Evolutionary conservation across 2,329 filamentous ascomycete genomes (phyloP).

Genomic region (Aureobasidium sp.): DNA sequence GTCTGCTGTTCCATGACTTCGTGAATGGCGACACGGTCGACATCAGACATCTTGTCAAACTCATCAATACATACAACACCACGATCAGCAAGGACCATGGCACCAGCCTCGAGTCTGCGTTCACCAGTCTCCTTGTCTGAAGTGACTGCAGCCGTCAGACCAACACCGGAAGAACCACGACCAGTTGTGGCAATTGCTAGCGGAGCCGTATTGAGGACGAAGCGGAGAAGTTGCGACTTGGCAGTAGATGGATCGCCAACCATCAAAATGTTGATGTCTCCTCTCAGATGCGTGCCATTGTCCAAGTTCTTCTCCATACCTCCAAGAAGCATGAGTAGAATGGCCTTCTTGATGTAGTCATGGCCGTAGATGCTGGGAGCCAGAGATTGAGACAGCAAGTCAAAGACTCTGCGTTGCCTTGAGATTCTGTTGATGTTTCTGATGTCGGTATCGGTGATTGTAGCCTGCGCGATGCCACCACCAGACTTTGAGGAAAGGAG

Average conservation of each 20-base stretch:
- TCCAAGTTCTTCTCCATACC: slow-evolving; percentile 98
- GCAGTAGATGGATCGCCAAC: slow-evolving; percentile 97
- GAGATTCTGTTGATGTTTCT: slow-evolving; percentile 97
- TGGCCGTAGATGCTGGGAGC: slow-evolving; percentile 96
- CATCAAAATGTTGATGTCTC: slow-evolving; percentile 99
- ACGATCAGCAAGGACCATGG: slow-evolving; percentile 95
- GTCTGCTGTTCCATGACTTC: slow-evolving; percentile 99
- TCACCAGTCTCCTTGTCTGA: slow-evolving; percentile 97
- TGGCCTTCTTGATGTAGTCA: slow-evolving; percentile 96
- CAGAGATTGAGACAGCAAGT: slow-evolving; percentile 85
- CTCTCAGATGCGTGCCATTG: slow-evolving; percentile 93
- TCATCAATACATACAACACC: slow-evolving; percentile 99
- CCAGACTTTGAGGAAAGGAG: slow-evolving; percentile 93
- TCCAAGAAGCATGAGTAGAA: slow-evolving; percentile 87
- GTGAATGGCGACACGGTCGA: slow-evolving; percentile 96
- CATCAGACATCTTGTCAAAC: slow-evolving; percentile 99
- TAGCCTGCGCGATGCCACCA: slow-evolving; percentile 82
- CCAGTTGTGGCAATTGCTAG: slow-evolving; percentile 95
- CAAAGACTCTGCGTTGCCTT: slow-evolving; percentile 90
- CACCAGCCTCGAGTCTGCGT: slow-evolving; percentile 87
- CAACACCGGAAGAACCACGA: slow-evolving; percentile 88
- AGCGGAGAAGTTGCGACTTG: slow-evolving; percentile 95
- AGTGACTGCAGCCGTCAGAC: slow-evolving; percentile 93
- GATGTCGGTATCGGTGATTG: slow-evolving; percentile 93
- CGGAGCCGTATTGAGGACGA: slow-evolving; percentile 93